Evolutionary conservation across 371 early-diverging fungal species (phyloP).

Genomic region (Rhizomucor miehei): DNA sequence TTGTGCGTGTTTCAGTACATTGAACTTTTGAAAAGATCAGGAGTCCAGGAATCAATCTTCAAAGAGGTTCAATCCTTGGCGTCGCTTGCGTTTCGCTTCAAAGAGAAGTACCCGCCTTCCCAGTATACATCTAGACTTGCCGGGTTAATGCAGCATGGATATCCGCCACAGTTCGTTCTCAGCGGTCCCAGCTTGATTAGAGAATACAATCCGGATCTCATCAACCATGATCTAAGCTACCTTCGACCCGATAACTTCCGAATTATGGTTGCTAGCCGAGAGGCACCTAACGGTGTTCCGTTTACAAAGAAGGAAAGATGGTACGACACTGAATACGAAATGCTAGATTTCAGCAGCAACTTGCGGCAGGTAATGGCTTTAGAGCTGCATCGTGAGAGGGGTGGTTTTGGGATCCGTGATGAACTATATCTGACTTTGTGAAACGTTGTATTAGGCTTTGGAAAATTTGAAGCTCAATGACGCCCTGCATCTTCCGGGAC

Average conservation of each 20-base stretch:
- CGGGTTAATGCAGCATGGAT: slow-evolving; percentile 62
- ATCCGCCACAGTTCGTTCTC: slow-evolving; percentile 67
- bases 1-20: slow-evolving; percentile 86
- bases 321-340: slow-evolving; percentile 84
- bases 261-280: slow-evolving; percentile 44
- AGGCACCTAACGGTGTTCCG: slow-evolving; percentile 42
- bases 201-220: slow-evolving; percentile 59
- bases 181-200: slow-evolving; percentile 68
- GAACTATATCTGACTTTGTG: not conserved
- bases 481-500: slow-evolving; percentile 68
- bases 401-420: too few species aligned
- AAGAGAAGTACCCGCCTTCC: slow-evolving; percentile 73
- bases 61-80: slow-evolving; percentile 72
- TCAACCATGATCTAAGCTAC: slow-evolving; percentile 53
- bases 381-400: too few species aligned
- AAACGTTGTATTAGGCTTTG: slow-evolving; percentile 36
- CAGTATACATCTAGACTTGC: slow-evolving; percentile 61
- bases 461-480: slow-evolving; percentile 40
- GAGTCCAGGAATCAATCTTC: slow-evolving; percentile 76
- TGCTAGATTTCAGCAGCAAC: slow-evolving; percentile 54
- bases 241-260: slow-evolving; percentile 73
- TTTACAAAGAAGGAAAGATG: slow-evolving; percentile 62
- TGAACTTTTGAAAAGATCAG: slow-evolving; percentile 64
- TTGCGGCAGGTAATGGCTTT: slow-evolving; percentile 53
- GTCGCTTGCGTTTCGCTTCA: slow-evolving; percentile 75